Evolutionary conservation across 2,329 filamentous ascomycete species (phyloP).

Genomic region (Phymatotrichopsis omnivora): DNA sequence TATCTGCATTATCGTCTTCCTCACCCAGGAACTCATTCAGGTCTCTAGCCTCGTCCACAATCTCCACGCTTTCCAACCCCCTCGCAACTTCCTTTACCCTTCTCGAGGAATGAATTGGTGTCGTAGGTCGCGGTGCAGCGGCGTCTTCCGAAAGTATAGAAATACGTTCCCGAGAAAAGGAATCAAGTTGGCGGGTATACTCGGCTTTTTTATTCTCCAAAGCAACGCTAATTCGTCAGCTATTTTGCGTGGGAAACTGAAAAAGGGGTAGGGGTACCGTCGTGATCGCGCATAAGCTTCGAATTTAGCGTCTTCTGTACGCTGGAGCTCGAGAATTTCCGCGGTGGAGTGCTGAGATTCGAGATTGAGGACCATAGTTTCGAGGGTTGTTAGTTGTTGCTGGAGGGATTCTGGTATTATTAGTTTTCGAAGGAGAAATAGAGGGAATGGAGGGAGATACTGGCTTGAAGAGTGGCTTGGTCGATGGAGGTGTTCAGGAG

Average conservation of each 20-base stretch:
- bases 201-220: slow-evolving; percentile 10
- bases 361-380: slow-evolving; percentile 1
- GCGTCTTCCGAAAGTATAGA: neutral
- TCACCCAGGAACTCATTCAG: slow-evolving; percentile 24
- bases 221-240: slow-evolving; percentile 8
- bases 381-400: slow-evolving; percentile 17
- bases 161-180: slow-evolving; percentile 20
- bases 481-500: slow-evolving; percentile 2
- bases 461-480: slow-evolving; percentile 8
- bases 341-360: neutral
- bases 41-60: slow-evolving; percentile 2
- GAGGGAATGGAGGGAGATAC: neutral
- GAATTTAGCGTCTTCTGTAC: slow-evolving; percentile 13
- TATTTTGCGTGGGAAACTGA: no score
- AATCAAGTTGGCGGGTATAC: slow-evolving; percentile 15
- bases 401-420: slow-evolving; percentile 3
- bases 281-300: slow-evolving; percentile 11
- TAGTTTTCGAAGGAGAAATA: neutral
- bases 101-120: neutral
- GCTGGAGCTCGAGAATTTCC: slow-evolving; percentile 9
- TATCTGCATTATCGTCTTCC: neutral
- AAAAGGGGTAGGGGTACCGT: neutral
- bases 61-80: slow-evolving; percentile 12
- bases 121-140: neutral
- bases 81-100: neutral